phyloP scores from a whole-genome alignment of 2,329 filamentous ascomycete genomes.

The Colletotrichum eremochloae region DNA sequence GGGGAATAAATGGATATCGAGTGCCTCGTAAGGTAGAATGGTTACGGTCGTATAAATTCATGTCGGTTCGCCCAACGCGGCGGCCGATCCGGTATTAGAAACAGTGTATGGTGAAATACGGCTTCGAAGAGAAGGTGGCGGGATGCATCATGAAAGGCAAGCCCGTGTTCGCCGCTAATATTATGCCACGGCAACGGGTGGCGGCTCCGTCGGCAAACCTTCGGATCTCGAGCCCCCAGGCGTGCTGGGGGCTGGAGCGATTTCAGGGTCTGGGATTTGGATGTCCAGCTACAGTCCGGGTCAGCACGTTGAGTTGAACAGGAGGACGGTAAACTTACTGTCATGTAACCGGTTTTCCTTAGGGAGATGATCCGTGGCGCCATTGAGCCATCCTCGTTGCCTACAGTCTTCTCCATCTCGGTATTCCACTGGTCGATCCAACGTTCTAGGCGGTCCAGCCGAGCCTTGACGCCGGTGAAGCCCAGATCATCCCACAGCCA shows the following conservation, averaged over 20 bases:
- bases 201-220: constrained; percentile 37
- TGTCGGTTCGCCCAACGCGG: constrained; percentile 27
- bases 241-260: constrained; percentile 67
- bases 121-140: constrained; percentile 22
- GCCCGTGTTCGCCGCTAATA: not conserved
- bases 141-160: not conserved
- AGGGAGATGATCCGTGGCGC: constrained; percentile 82
- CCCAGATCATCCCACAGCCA: constrained; percentile 97
- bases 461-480: constrained; percentile 79
- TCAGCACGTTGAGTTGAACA: constrained; percentile 45
- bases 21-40: constrained; percentile 26
- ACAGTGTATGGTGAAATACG: constrained; percentile 38
- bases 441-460: constrained; percentile 77
- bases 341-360: constrained; percentile 89
- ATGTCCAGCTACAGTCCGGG: constrained; percentile 75
- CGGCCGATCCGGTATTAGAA: constrained; percentile 36
- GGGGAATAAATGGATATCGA: constrained; percentile 40
- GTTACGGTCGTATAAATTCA: constrained; percentile 38
- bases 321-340: constrained; percentile 63
- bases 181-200: constrained; percentile 34
- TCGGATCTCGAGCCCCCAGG: constrained; percentile 35
- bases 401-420: constrained; percentile 71
- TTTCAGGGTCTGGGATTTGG: constrained; percentile 83
- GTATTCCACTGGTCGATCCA: constrained; percentile 92
- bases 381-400: constrained; percentile 63